Base-by-base conservation (phyloP, 805 yeast species). In the Metschnikowia cerradonensis region DNA sequence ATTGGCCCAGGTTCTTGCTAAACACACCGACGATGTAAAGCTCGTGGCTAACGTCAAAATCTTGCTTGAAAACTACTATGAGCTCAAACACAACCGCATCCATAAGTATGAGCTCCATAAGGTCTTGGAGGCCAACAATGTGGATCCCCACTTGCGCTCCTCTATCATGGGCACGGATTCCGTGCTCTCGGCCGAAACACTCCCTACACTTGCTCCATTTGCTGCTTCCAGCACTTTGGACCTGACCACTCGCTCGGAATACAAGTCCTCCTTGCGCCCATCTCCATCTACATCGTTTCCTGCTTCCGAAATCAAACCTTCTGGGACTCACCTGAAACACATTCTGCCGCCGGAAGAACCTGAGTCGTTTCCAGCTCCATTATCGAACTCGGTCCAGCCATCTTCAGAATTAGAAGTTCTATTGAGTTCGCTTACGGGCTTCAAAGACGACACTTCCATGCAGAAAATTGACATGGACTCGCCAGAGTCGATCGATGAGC, bases 91-190 rank as follows among this genome's bases (percentile, higher is more conserved):
- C 13, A 68, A 67, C 54, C 67, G 67, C 42, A 56, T 69, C 14
- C 82, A 81, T 35, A 73, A 71, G 54, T 65, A 63, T 31, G 84
- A 80, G 52, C 67, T 83, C 35, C 61, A 70, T 7, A 63, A 64
- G 32, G 79, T 76, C 33, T 55, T 83, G 50, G 63, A 65, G 15
- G 50, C 62, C 3, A 69, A 71, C 42, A 61, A 63, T 15, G 66
- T 77, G 1, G 52, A 65, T 4, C 50, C 58, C 1, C 36, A 56
- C 13, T 57, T 66, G 15, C 73, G 51, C 47, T 57, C 48, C 26
- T 43, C 50, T 8, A 48, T 57, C 20, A 55, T 57, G 54, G 59
- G 60, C 23, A 57, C 59, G 10, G 58, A 55, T 31, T 15, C 48
- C 3, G 41, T 54, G 14, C 34, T 44, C 10, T 22, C 20, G 14